These are phyloP conservation scores for Populus tomentosa DNA, from an alignment of 441 rosid species.

Conservation along the genomic window DNA sequence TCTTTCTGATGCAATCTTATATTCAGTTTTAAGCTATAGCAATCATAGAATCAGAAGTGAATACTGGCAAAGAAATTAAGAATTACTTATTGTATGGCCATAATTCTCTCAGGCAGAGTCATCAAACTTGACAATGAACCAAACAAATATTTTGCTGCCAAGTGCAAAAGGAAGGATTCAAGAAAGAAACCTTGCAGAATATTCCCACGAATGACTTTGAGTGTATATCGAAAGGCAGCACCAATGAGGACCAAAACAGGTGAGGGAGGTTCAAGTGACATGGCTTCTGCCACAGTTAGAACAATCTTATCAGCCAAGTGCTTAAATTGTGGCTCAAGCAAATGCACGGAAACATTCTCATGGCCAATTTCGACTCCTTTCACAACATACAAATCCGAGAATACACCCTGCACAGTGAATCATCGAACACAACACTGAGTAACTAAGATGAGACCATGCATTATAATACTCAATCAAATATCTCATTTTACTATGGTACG, in stretches of 20 bases:
- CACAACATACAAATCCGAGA: conserved; percentile 83
- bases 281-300: conserved; percentile 95
- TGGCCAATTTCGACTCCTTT: conserved; percentile 86
- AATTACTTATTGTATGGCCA: background rate
- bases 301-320: conserved; percentile 68
- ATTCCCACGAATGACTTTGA: conserved; percentile 80
- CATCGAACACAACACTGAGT: conserved; percentile 19
- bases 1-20: background rate
- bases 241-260: conserved; percentile 86
- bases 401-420: conserved; percentile 64
- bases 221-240: conserved; percentile 61
- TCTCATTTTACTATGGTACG: conserved; percentile 13
- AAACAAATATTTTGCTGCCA: background rate
- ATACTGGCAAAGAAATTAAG: background rate
- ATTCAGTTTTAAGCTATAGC: background rate
- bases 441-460: background rate
- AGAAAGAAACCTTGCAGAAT: conserved; percentile 67
- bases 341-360: conserved; percentile 81
- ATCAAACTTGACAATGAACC: background rate
- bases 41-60: background rate
- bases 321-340: conserved; percentile 66
- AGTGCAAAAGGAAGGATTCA: conserved; percentile 14
- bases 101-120: background rate
- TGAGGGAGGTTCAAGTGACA: conserved; percentile 89
- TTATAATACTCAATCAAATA: background rate